phyloP scores from a whole-genome alignment of 306 rosid genomes.

The Prunus padus region DNA sequence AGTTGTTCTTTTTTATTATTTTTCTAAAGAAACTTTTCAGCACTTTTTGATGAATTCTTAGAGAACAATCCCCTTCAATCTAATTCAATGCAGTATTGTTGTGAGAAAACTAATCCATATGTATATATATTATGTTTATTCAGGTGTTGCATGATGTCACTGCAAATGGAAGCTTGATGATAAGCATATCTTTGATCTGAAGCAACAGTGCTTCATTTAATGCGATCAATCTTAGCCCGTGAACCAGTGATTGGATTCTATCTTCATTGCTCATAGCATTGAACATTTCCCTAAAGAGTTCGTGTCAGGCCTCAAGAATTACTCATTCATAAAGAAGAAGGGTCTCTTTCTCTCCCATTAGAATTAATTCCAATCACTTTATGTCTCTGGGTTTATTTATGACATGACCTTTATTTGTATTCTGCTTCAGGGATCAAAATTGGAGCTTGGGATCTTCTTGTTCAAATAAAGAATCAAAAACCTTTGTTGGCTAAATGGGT shows the following conservation, averaged over 20 bases:
- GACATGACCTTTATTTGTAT: neutral
- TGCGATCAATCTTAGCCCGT: constrained; percentile 45
- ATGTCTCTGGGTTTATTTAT: constrained; percentile 6
- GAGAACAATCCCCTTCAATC: neutral
- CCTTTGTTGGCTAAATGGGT: neutral
- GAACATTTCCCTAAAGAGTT: constrained; percentile 15
- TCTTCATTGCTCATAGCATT: constrained; percentile 32
- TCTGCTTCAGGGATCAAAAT: constrained; percentile 18
- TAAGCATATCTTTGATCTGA: constrained; percentile 23
- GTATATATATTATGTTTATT: neutral
- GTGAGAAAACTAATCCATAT: neutral
- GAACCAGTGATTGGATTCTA: constrained; percentile 27
- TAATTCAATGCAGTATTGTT: neutral
- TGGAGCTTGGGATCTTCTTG: constrained; percentile 8
- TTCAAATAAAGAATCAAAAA: neutral
- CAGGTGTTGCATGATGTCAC: constrained; percentile 25
- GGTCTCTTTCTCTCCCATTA: constrained; percentile 6
- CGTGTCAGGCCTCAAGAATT: constrained; percentile 31
- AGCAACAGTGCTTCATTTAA: constrained; percentile 39
- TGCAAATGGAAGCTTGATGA: constrained; percentile 3
- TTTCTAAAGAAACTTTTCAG: neutral
- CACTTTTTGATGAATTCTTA: neutral
- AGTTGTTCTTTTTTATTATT: neutral
- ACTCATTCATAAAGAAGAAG: constrained; percentile 11
- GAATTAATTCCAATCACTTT: constrained; percentile 4